Conservation (phyloP, 257 asterid genomes). For the Solanum piurae region DNA sequence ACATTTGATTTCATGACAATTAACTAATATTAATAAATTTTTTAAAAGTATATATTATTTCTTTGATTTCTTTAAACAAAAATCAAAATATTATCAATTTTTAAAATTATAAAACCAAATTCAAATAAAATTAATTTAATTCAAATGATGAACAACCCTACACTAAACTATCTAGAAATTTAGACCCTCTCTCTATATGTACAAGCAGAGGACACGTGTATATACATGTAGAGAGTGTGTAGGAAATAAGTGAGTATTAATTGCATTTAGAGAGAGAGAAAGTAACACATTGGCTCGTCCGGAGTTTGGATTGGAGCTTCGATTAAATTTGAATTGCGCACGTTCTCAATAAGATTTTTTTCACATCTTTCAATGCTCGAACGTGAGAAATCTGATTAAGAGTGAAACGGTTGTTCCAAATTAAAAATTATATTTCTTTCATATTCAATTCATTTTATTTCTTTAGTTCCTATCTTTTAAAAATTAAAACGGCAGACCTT, state of each 20-base stretch:
- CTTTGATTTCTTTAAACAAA: no score
- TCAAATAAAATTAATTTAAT: no score
- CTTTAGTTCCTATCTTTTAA: background rate
- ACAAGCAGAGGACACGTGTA: background rate
- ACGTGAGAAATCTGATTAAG: background rate
- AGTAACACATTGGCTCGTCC: no score
- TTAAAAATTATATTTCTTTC: background rate
- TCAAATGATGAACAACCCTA: background rate
- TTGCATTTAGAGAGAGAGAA: background rate
- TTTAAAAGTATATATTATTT: no score
- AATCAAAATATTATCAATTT: no score
- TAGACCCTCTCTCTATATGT: background rate
- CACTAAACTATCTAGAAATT: background rate
- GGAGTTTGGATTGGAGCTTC: rapidly evolving
- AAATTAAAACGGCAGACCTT: background rate
- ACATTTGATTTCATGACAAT: rapidly evolving
- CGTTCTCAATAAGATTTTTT: no score
- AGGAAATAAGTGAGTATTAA: background rate
- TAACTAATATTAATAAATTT: no score
- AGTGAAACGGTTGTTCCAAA: background rate
- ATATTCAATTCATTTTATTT: background rate
- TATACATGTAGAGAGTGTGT: background rate
- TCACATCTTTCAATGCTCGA: no score
- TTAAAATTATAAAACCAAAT: no score
- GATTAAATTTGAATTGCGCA: rapidly evolving